These are phyloP conservation scores for Colletotrichum camelliae DNA, from an alignment of 2,329 filamentous ascomycete genomes.

Conservation along the genomic window DNA sequence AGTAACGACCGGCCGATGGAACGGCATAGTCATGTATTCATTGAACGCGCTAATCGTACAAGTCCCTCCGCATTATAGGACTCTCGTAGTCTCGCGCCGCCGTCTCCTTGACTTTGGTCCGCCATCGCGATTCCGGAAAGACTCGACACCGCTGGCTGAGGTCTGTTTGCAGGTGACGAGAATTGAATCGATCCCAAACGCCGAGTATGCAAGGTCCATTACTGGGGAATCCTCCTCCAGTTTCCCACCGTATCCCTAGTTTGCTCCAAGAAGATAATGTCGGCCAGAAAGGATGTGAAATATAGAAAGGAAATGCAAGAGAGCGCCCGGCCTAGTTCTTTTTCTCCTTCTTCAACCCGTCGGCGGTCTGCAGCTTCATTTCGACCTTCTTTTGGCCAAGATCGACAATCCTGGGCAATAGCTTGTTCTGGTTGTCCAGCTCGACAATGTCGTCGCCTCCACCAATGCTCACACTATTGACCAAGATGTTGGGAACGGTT, in stretches of 20 bases:
- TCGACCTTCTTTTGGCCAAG: conserved; percentile 73
- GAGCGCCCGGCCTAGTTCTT: conserved; percentile 1
- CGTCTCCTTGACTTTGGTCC: background rate
- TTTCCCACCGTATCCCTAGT: background rate
- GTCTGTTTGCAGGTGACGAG: background rate
- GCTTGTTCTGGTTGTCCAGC: conserved; percentile 68
- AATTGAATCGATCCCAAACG: conserved; percentile 14
- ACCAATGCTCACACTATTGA: conserved; percentile 88
- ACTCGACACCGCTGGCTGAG: background rate
- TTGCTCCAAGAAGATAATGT: background rate
- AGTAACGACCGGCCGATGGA: background rate
- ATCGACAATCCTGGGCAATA: conserved; percentile 74
- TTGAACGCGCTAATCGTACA: conserved; percentile 1
- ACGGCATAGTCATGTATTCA: background rate
- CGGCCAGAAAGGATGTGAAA: background rate
- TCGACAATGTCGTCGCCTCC: conserved; percentile 85
- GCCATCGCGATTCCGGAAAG: background rate
- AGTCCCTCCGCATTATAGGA: conserved; percentile 2
- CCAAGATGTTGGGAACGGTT: conserved; percentile 91
- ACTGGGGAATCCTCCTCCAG: conserved; percentile 1
- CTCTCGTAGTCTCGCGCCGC: background rate
- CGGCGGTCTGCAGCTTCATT: conserved; percentile 52
- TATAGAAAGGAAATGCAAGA: background rate
- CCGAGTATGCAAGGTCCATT: conserved; percentile 20
- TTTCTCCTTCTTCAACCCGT: background rate